A percentile compares a stretch with the other conserved stretches of the same genome.
Evolutionary conservation across 192 early-diverging fungal species (phyloP).

Genomic region (Endogone sp.): DNA sequence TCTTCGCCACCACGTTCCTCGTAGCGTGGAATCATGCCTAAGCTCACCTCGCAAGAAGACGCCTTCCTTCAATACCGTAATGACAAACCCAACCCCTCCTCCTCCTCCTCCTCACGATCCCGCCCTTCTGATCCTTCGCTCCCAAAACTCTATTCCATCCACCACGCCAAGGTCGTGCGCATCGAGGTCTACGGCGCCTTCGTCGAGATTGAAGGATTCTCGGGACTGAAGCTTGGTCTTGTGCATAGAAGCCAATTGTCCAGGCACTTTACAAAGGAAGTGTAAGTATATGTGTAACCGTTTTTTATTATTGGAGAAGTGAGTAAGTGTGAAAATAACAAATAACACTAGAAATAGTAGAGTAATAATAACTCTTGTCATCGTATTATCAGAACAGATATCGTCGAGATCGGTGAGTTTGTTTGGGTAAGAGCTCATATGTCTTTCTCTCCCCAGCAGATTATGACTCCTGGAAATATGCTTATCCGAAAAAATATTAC

Average conservation of each 20-base stretch:
- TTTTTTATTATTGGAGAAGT: neutral
- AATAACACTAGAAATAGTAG: no score
- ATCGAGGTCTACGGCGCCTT: slow-evolving; percentile 37
- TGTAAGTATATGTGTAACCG: neutral
- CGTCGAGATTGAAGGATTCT: slow-evolving; percentile 24
- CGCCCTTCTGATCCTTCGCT: slow-evolving; percentile 8
- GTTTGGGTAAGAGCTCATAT: slow-evolving; percentile 32
- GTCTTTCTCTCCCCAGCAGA: neutral
- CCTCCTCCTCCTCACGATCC: neutral
- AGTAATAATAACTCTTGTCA: no score
- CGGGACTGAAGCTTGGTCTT: slow-evolving; percentile 23
- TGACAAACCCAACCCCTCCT: no score
- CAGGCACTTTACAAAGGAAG: slow-evolving; percentile 28
- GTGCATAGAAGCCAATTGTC: slow-evolving; percentile 35
- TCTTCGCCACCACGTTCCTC: neutral
- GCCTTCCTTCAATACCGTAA: neutral
- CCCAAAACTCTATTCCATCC: slow-evolving; percentile 37
- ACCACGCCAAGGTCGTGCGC: slow-evolving; percentile 26
- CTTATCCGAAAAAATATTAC: no score
- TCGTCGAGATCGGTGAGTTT: slow-evolving; percentile 29
- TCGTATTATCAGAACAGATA: slow-evolving; percentile 21
- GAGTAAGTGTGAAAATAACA: neutral
- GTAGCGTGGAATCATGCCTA: neutral
- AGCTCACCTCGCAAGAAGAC: neutral
- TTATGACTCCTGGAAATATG: no score